Percentiles rank a stretch among this genome's conserved stretches.
These are phyloP conservation scores for Zasmidium cellare DNA, from an alignment of 2,329 filamentous ascomycete species.

Conservation along the genomic window DNA sequence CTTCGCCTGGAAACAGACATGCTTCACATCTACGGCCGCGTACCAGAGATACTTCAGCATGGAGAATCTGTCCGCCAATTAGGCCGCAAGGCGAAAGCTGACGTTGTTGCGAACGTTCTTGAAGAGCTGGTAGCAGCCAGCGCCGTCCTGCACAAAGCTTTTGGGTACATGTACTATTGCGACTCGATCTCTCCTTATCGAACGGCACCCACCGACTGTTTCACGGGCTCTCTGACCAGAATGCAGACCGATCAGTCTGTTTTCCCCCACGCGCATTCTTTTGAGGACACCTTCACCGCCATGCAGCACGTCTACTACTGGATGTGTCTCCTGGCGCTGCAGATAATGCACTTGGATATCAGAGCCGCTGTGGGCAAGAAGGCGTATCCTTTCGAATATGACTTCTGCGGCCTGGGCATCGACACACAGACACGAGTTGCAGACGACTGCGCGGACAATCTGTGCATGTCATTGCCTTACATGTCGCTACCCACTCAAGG, in stretches of 20 bases:
- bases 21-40: background rate
- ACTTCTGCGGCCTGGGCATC: background rate
- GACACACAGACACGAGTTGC: background rate
- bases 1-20: background rate
- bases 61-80: constrained; percentile 2
- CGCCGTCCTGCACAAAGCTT: background rate
- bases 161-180: background rate
- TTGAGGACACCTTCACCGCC: constrained; percentile 3
- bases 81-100: background rate
- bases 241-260: background rate
- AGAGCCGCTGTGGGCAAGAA: background rate
- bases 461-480: constrained; percentile 13
- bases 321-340: constrained; percentile 9
- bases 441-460: constrained; percentile 7
- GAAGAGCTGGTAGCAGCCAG: constrained; percentile 1
- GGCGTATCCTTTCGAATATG: constrained; percentile 4
- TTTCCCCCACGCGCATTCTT: constrained; percentile 5
- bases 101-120: background rate
- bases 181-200: background rate
- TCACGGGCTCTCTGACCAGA: background rate
- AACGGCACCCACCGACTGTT: background rate
- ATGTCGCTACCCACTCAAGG: constrained; percentile 11
- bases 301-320: constrained; percentile 13
- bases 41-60: constrained; percentile 6
- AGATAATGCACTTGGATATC: constrained; percentile 4